These are phyloP conservation scores for Sphaerulina musiva DNA, from an alignment of 2,329 filamentous ascomycete species.

Conservation along the genomic window DNA sequence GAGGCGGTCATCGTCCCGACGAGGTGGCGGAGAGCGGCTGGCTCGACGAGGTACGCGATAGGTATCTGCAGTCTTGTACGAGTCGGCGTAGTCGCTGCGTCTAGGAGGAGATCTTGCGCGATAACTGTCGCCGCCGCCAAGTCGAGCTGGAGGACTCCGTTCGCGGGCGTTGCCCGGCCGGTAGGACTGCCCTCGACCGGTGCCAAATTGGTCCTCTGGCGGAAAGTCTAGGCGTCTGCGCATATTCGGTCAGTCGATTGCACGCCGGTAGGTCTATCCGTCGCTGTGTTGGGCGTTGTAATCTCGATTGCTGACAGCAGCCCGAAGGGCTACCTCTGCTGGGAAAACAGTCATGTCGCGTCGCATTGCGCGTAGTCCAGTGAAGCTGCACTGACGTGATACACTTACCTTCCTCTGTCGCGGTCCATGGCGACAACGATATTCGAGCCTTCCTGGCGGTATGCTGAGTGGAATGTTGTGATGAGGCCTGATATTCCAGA, in stretches of 20 bases:
- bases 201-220: conserved; percentile 32
- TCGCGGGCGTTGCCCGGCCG: conserved; percentile 32
- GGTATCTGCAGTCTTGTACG: conserved; percentile 24
- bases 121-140: conserved; percentile 32
- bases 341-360: neutral
- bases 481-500: neutral
- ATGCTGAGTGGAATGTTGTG: neutral
- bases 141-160: conserved; percentile 27
- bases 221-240: conserved; percentile 26
- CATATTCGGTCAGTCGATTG: conserved; percentile 9
- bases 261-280: neutral
- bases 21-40: conserved; percentile 10
- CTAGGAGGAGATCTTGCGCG: conserved; percentile 46
- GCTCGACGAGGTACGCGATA: conserved; percentile 28
- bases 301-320: neutral
- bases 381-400: too few relatives aligned
- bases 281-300: neutral
- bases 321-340: neutral
- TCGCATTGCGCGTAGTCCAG: neutral
- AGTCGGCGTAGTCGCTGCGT: conserved; percentile 32
- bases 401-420: conserved; percentile 39
- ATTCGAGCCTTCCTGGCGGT: neutral
- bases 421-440: conserved; percentile 30
- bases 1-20: conserved; percentile 14
- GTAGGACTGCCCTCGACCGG: conserved; percentile 35